phyloP scores from a whole-genome alignment of 352 stramenopile species.

The Plasmopara muralis region DNA sequence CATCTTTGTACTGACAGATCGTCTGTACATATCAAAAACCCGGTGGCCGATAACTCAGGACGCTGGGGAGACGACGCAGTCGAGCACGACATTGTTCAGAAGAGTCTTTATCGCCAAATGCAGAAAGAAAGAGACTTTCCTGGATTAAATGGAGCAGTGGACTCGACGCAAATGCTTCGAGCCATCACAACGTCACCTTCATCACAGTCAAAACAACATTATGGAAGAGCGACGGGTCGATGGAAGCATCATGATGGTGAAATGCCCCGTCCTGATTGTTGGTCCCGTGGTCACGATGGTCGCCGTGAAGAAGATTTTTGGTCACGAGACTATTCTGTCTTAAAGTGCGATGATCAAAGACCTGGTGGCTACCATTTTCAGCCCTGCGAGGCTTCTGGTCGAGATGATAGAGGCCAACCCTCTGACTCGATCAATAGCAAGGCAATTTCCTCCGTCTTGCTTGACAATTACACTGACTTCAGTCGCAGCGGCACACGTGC shows the following conservation, averaged over 20 bases:
- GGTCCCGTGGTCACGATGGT: conserved; percentile 7
- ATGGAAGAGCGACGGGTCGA: conserved; percentile 21
- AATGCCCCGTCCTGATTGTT: conserved; percentile 9
- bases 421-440: neutral
- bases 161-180: conserved; percentile 14
- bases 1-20: conserved; percentile 15
- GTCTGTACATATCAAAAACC: neutral
- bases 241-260: conserved; percentile 20
- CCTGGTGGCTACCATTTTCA: conserved; percentile 2
- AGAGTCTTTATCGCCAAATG: conserved; percentile 19
- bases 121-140: conserved; percentile 38
- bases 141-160: conserved; percentile 24
- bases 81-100: conserved; percentile 47
- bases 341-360: conserved; percentile 7
- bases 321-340: neutral
- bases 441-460: conserved; percentile 3
- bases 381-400: conserved; percentile 6
- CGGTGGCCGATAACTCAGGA: conserved; percentile 19
- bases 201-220: conserved; percentile 11
- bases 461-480: conserved; percentile 20
- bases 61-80: conserved; percentile 74
- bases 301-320: conserved; percentile 5
- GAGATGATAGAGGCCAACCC: neutral
- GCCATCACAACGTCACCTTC: conserved; percentile 6
- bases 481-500: conserved; percentile 28